phyloP scores from a whole-genome alignment of 176 grass and related monocot species.

The Ensete glaucum region DNA sequence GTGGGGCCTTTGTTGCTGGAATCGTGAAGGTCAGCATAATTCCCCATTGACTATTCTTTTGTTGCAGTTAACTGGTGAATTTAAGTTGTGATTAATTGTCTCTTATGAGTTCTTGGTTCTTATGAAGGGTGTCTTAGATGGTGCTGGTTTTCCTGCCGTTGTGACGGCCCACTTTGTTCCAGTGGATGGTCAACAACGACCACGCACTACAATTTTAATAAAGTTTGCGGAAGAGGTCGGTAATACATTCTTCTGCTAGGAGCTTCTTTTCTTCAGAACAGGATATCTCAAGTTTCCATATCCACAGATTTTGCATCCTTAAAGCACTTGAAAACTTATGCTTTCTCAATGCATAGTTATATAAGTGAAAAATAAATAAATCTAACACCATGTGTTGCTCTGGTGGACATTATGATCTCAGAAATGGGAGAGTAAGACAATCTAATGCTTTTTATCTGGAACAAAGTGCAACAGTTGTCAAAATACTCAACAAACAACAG shows the following conservation, averaged over 20 bases:
- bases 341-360: neutral
- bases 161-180: constrained; percentile 91
- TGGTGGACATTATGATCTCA: neutral
- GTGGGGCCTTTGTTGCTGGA: constrained; percentile 93
- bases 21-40: constrained; percentile 60
- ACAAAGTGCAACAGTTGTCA: no score
- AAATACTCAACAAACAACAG: neutral
- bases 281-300: neutral
- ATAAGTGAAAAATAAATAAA: neutral
- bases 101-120: neutral
- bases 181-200: constrained; percentile 81
- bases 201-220: constrained; percentile 91
- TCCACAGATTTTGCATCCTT: neutral
- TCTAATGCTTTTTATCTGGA: neutral
- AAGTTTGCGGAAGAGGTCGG: constrained; percentile 94
- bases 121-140: constrained; percentile 72
- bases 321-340: neutral
- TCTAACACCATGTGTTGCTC: neutral
- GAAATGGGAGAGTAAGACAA: neutral
- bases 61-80: neutral
- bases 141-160: constrained; percentile 74
- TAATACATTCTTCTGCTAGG: neutral
- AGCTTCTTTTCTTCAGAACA: neutral
- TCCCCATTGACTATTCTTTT: neutral
- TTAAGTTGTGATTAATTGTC: constrained; percentile 9